Conservation (phyloP, 371 early-diverging fungal genomes). For the Apophysomyces sp. region DNA sequence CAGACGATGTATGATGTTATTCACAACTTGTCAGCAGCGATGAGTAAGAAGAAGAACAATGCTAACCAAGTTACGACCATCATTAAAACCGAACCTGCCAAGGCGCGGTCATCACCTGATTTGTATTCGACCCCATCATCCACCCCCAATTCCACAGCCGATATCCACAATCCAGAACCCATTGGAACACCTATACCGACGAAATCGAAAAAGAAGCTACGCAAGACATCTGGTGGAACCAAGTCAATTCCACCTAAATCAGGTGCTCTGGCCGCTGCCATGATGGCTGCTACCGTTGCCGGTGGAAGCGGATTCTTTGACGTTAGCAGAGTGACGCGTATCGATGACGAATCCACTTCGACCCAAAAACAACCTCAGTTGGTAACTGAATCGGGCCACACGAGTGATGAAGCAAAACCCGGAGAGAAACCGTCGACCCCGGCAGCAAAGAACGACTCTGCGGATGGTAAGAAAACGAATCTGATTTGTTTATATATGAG, state of each 20-base stretch:
- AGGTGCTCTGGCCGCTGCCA: constrained; percentile 49
- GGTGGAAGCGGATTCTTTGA: constrained; percentile 46
- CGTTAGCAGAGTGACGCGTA: constrained; percentile 17
- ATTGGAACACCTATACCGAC: constrained; percentile 10
- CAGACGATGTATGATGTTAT: constrained; percentile 44
- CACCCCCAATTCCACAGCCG: constrained; percentile 9
- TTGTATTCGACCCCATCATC: constrained; percentile 2
- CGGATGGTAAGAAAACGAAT: not conserved
- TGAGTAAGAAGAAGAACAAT: constrained; percentile 26
- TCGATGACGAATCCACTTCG: constrained; percentile 7
- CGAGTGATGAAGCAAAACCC: not conserved
- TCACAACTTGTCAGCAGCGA: constrained; percentile 36
- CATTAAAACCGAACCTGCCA: constrained; percentile 26
- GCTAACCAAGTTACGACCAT: constrained; percentile 29
- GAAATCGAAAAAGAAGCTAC: constrained; percentile 22
- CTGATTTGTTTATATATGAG: too few relatives aligned
- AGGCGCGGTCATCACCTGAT: constrained; percentile 16
- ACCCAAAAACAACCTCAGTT: not conserved
- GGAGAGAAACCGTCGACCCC: not conserved
- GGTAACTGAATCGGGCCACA: not conserved
- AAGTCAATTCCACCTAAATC: constrained; percentile 30
- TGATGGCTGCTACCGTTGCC: constrained; percentile 53
- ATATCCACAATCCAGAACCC: constrained; percentile 18
- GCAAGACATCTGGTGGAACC: constrained; percentile 30
- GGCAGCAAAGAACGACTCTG: not conserved